These are phyloP conservation scores for Leccinum subgranulosum DNA, from an alignment of 768 basidiomycete species.

Conservation along the genomic window DNA sequence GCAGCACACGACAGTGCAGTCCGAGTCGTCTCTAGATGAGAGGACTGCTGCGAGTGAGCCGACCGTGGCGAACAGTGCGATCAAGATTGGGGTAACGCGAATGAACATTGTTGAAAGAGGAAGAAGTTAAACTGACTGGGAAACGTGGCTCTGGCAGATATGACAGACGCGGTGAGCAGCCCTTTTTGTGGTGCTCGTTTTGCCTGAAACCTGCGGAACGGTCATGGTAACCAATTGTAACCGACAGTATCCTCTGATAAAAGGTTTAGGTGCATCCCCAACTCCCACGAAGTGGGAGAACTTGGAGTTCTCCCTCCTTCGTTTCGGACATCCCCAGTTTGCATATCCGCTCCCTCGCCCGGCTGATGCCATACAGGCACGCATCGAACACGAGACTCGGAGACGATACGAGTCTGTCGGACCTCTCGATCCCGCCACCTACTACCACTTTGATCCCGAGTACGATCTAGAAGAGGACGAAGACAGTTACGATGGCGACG, in stretches of 20 bases:
- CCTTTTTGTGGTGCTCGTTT: too few relatives aligned
- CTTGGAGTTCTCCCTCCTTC: neutral
- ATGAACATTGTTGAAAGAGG: neutral
- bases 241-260: too few relatives aligned
- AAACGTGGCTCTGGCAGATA: neutral
- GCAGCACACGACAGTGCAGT: neutral
- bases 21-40: neutral
- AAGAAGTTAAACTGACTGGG: neutral
- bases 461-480: neutral
- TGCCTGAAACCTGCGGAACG: too few relatives aligned
- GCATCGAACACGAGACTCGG: neutral
- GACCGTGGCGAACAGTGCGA: neutral
- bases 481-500: neutral
- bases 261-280: too few relatives aligned
- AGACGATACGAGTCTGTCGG: neutral
- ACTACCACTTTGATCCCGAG: neutral
- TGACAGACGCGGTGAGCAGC: too few relatives aligned
- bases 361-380: neutral
- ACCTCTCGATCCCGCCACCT: too few relatives aligned
- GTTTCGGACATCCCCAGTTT: conserved; percentile 20
- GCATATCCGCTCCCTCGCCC: neutral
- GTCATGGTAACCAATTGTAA: too few relatives aligned
- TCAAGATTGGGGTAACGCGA: neutral
- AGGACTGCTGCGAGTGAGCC: neutral
- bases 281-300: too few relatives aligned